phyloP scores from a whole-genome alignment of 2,329 filamentous ascomycete species.

The Verticillium alfalfae region DNA sequence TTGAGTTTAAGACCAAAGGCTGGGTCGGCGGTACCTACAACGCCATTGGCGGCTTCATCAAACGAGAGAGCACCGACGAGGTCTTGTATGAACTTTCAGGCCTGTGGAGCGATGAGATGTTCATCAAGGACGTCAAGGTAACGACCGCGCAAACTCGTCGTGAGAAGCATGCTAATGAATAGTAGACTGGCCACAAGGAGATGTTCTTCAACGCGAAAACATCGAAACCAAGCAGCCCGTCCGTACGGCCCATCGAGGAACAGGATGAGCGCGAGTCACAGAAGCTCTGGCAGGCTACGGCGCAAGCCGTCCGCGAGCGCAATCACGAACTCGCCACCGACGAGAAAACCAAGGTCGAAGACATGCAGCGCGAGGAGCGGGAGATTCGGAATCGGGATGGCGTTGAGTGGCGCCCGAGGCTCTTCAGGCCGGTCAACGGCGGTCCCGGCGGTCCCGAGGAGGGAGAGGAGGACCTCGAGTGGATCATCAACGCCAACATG shows the following conservation, averaged over 20 bases:
- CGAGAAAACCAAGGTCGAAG: constrained; percentile 95
- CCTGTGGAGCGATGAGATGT: constrained; percentile 93
- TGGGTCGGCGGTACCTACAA: constrained; percentile 97
- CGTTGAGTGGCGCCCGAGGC: constrained; percentile 79
- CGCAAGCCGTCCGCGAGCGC: constrained; percentile 72
- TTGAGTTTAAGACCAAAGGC: constrained; percentile 98
- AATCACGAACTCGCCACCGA: constrained; percentile 89
- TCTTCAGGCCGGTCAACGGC: constrained; percentile 73
- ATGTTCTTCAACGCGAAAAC: constrained; percentile 82
- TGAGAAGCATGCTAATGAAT: background rate
- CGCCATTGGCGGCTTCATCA: constrained; percentile 87
- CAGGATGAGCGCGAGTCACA: constrained; percentile 90
- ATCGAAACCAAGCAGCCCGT: constrained; percentile 70
- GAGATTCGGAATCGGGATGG: constrained; percentile 71
- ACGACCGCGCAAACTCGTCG: background rate
- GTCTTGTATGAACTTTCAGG: constrained; percentile 87
- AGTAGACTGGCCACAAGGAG: constrained; percentile 79
- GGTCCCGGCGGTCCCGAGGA: constrained; percentile 68
- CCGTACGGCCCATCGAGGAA: constrained; percentile 72
- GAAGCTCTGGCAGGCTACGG: constrained; percentile 76
- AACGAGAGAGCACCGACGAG: constrained; percentile 80
- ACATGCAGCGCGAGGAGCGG: constrained; percentile 84
- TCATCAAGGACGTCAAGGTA: constrained; percentile 76
- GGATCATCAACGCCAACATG: constrained; percentile 88
- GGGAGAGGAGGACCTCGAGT: constrained; percentile 86